Conservation (phyloP, 306 rosid genomes). For the Datisca glomerata region DNA sequence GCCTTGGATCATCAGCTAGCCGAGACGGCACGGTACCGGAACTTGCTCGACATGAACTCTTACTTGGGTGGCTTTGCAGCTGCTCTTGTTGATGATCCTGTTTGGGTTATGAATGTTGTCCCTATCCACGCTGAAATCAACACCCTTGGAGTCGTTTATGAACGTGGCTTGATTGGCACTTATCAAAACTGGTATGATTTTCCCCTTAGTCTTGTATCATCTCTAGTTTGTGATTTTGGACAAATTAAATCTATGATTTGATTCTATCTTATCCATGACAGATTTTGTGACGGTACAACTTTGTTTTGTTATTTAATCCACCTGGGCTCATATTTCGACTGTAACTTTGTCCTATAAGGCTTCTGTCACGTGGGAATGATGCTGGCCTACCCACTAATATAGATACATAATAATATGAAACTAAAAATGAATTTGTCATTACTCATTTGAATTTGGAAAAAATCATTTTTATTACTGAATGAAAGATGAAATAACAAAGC, state of each 20-base stretch:
- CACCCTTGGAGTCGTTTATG: constrained; percentile 64
- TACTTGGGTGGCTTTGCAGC: constrained; percentile 79
- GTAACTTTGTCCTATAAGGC: no score
- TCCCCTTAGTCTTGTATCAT: no score
- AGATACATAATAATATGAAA: no score
- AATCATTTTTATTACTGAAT: no score
- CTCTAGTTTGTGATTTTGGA: no score
- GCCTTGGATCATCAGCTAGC: constrained; percentile 36
- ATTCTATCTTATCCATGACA: not conserved
- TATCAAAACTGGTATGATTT: constrained; percentile 59
- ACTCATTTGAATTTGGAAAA: no score
- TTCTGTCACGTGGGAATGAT: no score
- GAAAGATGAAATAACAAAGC: no score
- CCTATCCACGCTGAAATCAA: constrained; percentile 45
- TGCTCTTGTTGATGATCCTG: constrained; percentile 41
- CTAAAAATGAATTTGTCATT: no score
- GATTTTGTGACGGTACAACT: not conserved
- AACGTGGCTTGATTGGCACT: constrained; percentile 68
- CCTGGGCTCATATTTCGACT: not conserved
- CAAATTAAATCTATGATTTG: not conserved
- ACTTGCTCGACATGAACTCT: constrained; percentile 78
- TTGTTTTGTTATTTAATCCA: not conserved
- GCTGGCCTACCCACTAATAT: no score
- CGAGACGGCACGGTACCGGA: constrained; percentile 55
- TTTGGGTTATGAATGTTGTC: constrained; percentile 90